A percentile compares a stretch with the other conserved stretches of the same genome.
phyloP scores from a whole-genome alignment of 805 yeast genomes.

The Wickerhamiella brachini region DNA sequence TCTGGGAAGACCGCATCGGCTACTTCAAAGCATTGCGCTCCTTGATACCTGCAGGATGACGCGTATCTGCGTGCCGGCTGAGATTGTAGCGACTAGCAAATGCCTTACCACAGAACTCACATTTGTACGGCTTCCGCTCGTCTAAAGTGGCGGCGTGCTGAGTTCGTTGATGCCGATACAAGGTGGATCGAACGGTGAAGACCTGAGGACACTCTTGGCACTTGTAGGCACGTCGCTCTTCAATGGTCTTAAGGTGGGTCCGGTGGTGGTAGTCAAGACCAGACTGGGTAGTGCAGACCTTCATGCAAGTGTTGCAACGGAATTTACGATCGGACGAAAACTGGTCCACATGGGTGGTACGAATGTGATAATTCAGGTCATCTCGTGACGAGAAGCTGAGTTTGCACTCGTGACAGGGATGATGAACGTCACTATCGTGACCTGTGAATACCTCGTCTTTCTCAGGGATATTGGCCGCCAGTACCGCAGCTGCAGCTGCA shows the following conservation, averaged over 20 bases:
- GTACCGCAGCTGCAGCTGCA: not conserved
- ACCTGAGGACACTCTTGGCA: conserved; percentile 2
- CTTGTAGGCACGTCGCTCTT: conserved; percentile 2
- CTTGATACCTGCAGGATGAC: not conserved
- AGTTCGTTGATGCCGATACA: conserved; percentile 3
- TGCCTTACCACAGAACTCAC: conserved; percentile 1
- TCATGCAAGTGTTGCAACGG: not conserved
- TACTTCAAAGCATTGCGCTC: not conserved
- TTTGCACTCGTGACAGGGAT: not conserved
- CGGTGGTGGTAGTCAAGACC: conserved; percentile 1
- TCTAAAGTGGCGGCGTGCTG: conserved; percentile 3
- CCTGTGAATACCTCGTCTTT: too few relatives aligned
- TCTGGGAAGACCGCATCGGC: too few relatives aligned
- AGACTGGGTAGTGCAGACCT: not conserved
- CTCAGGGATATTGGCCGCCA: not conserved
- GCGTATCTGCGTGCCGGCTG: not conserved
- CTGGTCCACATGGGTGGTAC: not conserved
- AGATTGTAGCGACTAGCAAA: conserved; percentile 2
- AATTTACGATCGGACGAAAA: not conserved
- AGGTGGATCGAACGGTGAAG: conserved; percentile 1
- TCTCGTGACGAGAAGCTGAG: not conserved
- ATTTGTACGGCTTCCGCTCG: conserved; percentile 2
- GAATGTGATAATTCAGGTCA: not conserved
- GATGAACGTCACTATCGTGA: not conserved
- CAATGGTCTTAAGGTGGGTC: not conserved